phyloP scores from a whole-genome alignment of 768 basidiomycete genomes.

The Suillus alpinus region DNA sequence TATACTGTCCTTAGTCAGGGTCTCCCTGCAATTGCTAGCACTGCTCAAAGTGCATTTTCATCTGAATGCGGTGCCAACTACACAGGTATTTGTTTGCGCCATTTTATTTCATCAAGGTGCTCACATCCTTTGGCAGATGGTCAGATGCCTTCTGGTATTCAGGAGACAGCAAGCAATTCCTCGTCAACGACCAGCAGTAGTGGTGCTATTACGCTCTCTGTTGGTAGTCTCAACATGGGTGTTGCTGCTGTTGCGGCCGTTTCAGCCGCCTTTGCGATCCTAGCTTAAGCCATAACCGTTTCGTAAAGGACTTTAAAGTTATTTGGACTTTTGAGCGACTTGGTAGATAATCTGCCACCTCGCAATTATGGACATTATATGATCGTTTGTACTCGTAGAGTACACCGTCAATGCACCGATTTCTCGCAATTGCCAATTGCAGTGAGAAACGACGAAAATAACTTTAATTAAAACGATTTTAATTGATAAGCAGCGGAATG shows the following conservation, averaged over 20 bases:
- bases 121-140: conserved; percentile 25
- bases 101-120: background rate
- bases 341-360: background rate
- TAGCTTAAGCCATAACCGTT: conserved; percentile 25
- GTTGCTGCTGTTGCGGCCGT: conserved; percentile 29
- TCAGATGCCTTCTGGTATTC: conserved; percentile 26
- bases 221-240: conserved; percentile 22
- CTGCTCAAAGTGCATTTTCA: conserved; percentile 27
- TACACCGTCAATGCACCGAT: background rate
- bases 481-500: background rate
- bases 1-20: conserved; percentile 42
- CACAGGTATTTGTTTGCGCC: conserved; percentile 39
- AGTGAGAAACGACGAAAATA: background rate
- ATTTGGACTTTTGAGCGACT: background rate
- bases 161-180: conserved; percentile 22
- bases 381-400: background rate
- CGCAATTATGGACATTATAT: background rate
- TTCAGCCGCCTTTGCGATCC: conserved; percentile 32
- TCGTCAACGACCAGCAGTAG: conserved; percentile 16
- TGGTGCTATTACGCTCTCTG: conserved; percentile 19
- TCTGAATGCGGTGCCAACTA: conserved; percentile 49
- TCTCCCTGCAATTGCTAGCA: conserved; percentile 33
- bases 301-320: background rate
- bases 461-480: background rate
- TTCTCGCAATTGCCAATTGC: background rate